Evolutionary conservation across 148 eudicot species (phyloP).

Genomic region (Persicaria maculosa): DNA sequence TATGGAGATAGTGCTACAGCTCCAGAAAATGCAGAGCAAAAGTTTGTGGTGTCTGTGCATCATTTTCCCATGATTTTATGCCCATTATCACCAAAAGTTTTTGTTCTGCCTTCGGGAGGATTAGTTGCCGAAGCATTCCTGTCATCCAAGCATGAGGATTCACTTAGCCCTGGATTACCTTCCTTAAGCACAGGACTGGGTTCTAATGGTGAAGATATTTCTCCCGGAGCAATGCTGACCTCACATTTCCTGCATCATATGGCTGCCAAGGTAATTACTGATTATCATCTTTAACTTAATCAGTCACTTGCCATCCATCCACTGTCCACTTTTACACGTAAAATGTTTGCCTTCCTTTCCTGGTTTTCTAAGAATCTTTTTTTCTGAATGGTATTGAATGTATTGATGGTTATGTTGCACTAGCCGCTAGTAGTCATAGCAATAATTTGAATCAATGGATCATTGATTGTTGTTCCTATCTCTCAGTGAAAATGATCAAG

Average conservation of each 20-base stretch:
- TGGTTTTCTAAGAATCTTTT: neutral
- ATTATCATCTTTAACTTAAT: neutral
- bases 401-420: neutral
- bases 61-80: conserved; percentile 90
- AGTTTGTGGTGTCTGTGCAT: conserved; percentile 55
- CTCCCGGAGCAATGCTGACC: conserved; percentile 79
- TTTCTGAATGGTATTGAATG: neutral
- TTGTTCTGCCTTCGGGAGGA: conserved; percentile 95
- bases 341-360: neutral
- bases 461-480: neutral
- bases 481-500: neutral
- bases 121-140: conserved; percentile 78
- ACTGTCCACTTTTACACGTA: neutral
- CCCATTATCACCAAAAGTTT: conserved; percentile 80
- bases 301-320: conserved; percentile 1
- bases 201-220: conserved; percentile 64
- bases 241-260: conserved; percentile 89
- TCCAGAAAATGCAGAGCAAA: conserved; percentile 29
- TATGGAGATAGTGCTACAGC: conserved; percentile 28
- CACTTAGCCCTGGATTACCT: conserved; percentile 89
- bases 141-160: conserved; percentile 58
- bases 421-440: neutral
- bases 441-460: neutral
- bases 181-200: conserved; percentile 61
- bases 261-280: conserved; percentile 57